Conservation (phyloP, 495 filamentous ascomycete species). For the Tetracladium setigerum region DNA sequence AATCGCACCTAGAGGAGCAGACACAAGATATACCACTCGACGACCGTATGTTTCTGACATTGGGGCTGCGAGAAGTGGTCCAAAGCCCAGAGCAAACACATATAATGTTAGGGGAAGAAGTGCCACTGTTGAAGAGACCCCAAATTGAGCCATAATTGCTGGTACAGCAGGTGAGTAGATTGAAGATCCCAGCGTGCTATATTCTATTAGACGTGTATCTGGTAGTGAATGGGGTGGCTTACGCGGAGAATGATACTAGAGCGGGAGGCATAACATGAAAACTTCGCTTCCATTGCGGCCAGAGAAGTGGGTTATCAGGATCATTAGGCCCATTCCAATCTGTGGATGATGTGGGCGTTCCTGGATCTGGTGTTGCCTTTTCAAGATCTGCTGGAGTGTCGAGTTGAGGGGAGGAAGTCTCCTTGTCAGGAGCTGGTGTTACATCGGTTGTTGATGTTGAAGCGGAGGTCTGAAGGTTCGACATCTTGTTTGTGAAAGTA, state of each 20-base stretch:
- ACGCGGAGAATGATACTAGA: constrained; percentile 36
- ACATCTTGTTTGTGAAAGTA: too few relatives aligned
- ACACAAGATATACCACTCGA: constrained; percentile 41
- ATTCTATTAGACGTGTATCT: neutral
- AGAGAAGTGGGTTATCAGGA: constrained; percentile 53
- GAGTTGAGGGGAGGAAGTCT: too few relatives aligned
- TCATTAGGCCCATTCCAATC: constrained; percentile 51
- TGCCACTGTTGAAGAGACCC: constrained; percentile 40
- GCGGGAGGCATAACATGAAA: constrained; percentile 38
- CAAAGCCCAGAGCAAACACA: constrained; percentile 49
- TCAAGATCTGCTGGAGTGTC: too few relatives aligned
- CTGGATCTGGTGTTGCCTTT: too few relatives aligned
- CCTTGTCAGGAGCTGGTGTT: too few relatives aligned
- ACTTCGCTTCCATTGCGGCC: constrained; percentile 42
- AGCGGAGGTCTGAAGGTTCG: too few relatives aligned
- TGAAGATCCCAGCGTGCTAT: constrained; percentile 45
- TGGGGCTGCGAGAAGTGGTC: constrained; percentile 51
- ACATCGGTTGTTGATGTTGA: too few relatives aligned
- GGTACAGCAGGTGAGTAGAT: constrained; percentile 41
- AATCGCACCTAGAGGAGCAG: constrained; percentile 44
- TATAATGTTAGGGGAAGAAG: constrained; percentile 49
- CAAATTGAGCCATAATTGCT: constrained; percentile 37
- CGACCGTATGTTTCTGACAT: constrained; percentile 50
- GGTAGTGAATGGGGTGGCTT: constrained; percentile 6
- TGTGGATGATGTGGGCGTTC: neutral